A percentile compares a stretch with the other conserved stretches of the same genome.
Conservation (phyloP, 257 asterid species). For the Fraxinus quadrangulata region DNA sequence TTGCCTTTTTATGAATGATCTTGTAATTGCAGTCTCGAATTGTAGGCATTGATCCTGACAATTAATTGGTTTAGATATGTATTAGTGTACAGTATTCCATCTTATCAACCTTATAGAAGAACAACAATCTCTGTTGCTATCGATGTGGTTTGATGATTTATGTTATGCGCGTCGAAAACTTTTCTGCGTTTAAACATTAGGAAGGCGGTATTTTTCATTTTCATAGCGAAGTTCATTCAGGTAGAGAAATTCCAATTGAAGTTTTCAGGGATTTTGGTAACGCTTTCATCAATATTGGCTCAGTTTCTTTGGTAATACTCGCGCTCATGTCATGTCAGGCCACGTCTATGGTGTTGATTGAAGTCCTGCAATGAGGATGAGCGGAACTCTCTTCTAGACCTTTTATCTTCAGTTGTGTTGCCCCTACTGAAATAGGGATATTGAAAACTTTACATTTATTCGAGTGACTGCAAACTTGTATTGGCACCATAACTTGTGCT, state of each 20-base stretch:
- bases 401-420: too few species aligned
- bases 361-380: too few species aligned
- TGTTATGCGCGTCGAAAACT: background rate
- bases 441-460: too few species aligned
- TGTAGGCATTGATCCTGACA: constrained; percentile 4
- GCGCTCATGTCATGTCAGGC: background rate
- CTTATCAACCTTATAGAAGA: too few species aligned
- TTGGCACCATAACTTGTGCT: too few species aligned
- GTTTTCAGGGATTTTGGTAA: background rate
- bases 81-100: background rate
- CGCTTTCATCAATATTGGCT: background rate
- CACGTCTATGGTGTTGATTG: background rate
- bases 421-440: too few species aligned
- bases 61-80: background rate
- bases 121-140: too few species aligned
- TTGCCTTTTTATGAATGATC: background rate
- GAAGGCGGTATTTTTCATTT: background rate
- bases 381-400: too few species aligned
- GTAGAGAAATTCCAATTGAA: background rate
- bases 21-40: constrained; percentile 15
- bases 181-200: background rate
- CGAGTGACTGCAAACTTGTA: too few species aligned
- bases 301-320: background rate
- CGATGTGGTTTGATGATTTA: too few species aligned
- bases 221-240: background rate